Percentiles rank a stretch among this genome's conserved stretches.
Conservation (phyloP, 148 eudicot species). For the Pharnaceum exiguum region DNA sequence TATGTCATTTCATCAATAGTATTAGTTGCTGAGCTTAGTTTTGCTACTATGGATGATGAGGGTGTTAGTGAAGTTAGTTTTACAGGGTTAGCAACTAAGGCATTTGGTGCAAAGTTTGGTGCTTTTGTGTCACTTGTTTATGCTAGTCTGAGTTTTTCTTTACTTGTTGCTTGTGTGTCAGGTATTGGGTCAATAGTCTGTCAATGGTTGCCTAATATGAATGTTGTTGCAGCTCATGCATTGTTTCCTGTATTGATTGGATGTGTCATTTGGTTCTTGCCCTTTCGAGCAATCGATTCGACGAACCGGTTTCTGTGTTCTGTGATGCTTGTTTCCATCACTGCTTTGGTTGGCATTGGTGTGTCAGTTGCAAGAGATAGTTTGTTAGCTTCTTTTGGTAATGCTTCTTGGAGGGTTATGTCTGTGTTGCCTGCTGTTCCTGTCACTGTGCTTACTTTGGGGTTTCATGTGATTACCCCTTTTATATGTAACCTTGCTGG, state of each 20-base stretch:
- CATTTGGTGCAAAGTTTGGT: constrained; percentile 46
- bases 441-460: constrained; percentile 61
- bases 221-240: constrained; percentile 32
- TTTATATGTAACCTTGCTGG: constrained; percentile 65
- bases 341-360: constrained; percentile 53
- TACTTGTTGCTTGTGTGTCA: constrained; percentile 68
- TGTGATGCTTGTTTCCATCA: constrained; percentile 57
- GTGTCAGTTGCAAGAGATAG: constrained; percentile 40
- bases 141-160: constrained; percentile 62
- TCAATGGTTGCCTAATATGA: constrained; percentile 45
- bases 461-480: constrained; percentile 76
- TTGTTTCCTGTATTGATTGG: constrained; percentile 46
- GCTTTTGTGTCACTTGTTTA: constrained; percentile 53
- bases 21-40: constrained; percentile 72
- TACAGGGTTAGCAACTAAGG: constrained; percentile 53
- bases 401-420: constrained; percentile 47
- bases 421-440: constrained; percentile 63
- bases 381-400: constrained; percentile 30
- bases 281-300: constrained; percentile 45
- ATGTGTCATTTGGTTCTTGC: constrained; percentile 36
- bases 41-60: constrained; percentile 57
- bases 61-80: constrained; percentile 56
- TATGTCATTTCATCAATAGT: constrained; percentile 67
- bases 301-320: constrained; percentile 50
- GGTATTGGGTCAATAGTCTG: constrained; percentile 59